Percentiles rank a stretch among this genome's conserved stretches.
Evolutionary conservation across 2,329 filamentous ascomycete genomes (phyloP).

Genomic region (Dissoconium aciculare): DNA sequence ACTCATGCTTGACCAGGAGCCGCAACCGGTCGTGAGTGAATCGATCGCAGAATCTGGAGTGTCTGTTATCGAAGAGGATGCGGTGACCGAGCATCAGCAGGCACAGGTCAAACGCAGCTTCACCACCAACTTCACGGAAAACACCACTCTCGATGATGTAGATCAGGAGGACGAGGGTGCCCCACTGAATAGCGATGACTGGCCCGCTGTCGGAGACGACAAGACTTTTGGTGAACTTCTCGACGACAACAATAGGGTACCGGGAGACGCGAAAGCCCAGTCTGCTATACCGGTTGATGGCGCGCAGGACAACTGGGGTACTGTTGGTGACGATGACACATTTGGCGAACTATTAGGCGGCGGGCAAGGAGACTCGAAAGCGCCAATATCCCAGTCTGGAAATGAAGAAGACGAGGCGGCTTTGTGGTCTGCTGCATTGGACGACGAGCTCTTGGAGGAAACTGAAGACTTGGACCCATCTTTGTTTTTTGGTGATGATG

Average conservation of each 20-base stretch:
- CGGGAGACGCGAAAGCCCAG: not conserved
- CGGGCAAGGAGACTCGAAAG: constrained; percentile 2
- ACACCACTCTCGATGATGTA: constrained; percentile 7
- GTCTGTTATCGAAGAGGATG: too few species aligned
- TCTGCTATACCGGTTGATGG: not conserved
- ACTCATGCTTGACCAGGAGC: constrained; percentile 28
- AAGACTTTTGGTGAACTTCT: constrained; percentile 21
- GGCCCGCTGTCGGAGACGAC: constrained; percentile 20
- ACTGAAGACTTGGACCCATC: constrained; percentile 40
- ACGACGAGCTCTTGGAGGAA: constrained; percentile 37
- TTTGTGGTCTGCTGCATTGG: constrained; percentile 71
- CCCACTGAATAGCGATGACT: constrained; percentile 11
- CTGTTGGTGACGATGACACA: constrained; percentile 11
- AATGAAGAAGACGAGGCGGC: constrained; percentile 53
- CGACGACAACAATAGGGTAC: constrained; percentile 8
- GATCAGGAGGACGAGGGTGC: constrained; percentile 7
- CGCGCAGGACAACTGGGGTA: constrained; percentile 7
- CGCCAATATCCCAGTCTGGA: constrained; percentile 3
- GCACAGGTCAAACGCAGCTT: constrained; percentile 17
- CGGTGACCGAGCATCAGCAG: constrained; percentile 1
- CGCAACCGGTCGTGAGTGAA: constrained; percentile 16
- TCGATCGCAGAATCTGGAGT: too few species aligned
- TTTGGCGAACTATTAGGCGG: constrained; percentile 11
- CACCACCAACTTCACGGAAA: constrained; percentile 21
- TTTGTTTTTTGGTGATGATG: constrained; percentile 65